Evolutionary conservation across 441 rosid genomes (phyloP), one percentile per base, ranked within the genome.

Genomic region (Gossypium aridum): DNA sequence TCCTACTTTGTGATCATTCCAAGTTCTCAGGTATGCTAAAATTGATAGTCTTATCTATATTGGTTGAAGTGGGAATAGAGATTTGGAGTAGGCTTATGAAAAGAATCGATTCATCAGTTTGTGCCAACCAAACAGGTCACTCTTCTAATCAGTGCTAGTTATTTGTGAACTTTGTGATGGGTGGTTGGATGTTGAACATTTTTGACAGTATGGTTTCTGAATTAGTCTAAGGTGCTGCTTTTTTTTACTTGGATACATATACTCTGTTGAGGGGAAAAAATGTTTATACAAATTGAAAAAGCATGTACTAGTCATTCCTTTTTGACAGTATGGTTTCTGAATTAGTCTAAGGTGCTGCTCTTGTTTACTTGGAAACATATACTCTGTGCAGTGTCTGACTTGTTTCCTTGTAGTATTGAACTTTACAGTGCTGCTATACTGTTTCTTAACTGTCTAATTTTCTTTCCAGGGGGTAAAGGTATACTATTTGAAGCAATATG

Each of bases 11-110:
- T 54, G 80, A 78, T 80, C 69, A 75, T 75, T 75, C 85, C 57
- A 76, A 70, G 47, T 45, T 37, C 74, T 74, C 82, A 54, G 96
- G 97, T 91, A 84, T 76, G 76, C 70, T 67, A 61, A 64, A 73
- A 59, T 23, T 60, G 72, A 17, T 63, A 77, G 14, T 75, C 61
- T 71, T 54, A 14, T 64, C 55, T 53, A 59, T 72, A 25, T 10
- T 47, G 76, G 37, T 20, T 54, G 72, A 8, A 7, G 47, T 25
- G 45, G 64, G 39, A 61, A 61, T 61, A 26, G 19, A 61, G 39
- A 61, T 61, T 61, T 26, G 19, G 19, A 26, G 14, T 61, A 1
- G 16, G 10, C 17, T 62, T 28, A 28, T 62, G 66, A 62, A 62
- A 28, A 7, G 66, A 62, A 62, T n/a, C 20, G 34, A 7, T 62